A percentile compares a stretch with the other conserved stretches of the same genome.
phyloP scores from a whole-genome alignment of 208 protist genomes.

The Wallacemonas rigidus region DNA sequence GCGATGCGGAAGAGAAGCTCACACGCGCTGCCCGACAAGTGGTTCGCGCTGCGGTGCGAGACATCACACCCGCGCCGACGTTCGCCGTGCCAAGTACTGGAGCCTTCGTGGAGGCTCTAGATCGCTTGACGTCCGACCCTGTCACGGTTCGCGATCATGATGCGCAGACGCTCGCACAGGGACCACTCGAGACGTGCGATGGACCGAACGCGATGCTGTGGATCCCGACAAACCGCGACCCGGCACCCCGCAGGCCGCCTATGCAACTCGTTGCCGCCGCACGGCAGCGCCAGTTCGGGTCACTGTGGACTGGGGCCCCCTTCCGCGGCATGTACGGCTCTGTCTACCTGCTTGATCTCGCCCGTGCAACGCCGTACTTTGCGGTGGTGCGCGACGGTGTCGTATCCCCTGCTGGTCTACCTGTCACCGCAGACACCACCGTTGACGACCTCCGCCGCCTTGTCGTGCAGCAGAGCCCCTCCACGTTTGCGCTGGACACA shows the following conservation, averaged over 20 bases:
- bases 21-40: not conserved
- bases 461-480: slow-evolving; percentile 18
- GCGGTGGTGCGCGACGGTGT: slow-evolving; percentile 6
- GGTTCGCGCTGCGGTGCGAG: not conserved
- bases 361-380: slow-evolving; percentile 15
- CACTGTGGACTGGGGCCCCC: not conserved
- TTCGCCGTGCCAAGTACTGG: not conserved
- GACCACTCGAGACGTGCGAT: slow-evolving; percentile 1
- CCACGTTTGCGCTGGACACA: slow-evolving; percentile 8
- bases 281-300: slow-evolving; percentile 7
- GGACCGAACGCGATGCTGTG: slow-evolving; percentile 10
- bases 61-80: not conserved
- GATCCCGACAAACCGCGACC: not conserved
- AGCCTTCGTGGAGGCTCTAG: not conserved
- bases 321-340: not conserved
- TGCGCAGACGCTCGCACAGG: slow-evolving; percentile 11
- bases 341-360: not conserved
- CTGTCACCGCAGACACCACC: not conserved
- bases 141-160: not conserved
- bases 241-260: not conserved
- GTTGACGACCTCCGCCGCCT: not conserved
- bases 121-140: slow-evolving; percentile 1
- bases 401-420: not conserved
- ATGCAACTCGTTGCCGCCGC: slow-evolving; percentile 6
- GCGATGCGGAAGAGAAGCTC: slow-evolving; percentile 1